These are phyloP conservation scores for Phaeoacremonium minimum DNA, from an alignment of 2,329 filamentous ascomycete species.

Conservation along the genomic window DNA sequence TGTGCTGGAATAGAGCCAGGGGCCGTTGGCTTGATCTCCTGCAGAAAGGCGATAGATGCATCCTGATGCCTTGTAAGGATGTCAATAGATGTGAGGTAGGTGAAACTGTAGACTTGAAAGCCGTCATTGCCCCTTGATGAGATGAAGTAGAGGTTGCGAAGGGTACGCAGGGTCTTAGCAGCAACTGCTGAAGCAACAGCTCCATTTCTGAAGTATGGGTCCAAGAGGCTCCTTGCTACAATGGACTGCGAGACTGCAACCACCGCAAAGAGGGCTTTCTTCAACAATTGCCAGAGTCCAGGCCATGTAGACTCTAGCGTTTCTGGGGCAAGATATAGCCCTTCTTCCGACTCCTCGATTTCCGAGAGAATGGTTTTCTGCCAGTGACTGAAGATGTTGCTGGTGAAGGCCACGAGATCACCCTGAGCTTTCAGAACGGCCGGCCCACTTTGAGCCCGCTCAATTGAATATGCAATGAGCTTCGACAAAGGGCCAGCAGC, in stretches of 20 bases:
- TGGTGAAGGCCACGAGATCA: slow-evolving; percentile 62
- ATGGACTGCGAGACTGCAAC: slow-evolving; percentile 73
- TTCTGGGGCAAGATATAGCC: slow-evolving; percentile 57
- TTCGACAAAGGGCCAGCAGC: slow-evolving; percentile 65
- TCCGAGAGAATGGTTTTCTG: slow-evolving; percentile 67
- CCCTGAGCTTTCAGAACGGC: slow-evolving; percentile 37
- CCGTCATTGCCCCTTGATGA: slow-evolving; percentile 67
- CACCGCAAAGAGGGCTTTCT: slow-evolving; percentile 70
- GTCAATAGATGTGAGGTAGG: slow-evolving; percentile 78
- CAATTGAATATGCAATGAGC: slow-evolving; percentile 60
- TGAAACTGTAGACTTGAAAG: slow-evolving; percentile 82
- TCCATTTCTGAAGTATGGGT: slow-evolving; percentile 39
- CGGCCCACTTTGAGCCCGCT: slow-evolving; percentile 33
- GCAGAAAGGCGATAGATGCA: slow-evolving; percentile 63
- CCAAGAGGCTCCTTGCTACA: slow-evolving; percentile 58
- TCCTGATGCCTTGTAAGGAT: slow-evolving; percentile 68
- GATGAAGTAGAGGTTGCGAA: slow-evolving; percentile 79
- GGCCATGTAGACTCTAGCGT: slow-evolving; percentile 65
- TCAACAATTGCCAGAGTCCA: slow-evolving; percentile 69
- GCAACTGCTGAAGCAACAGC: slow-evolving; percentile 59
- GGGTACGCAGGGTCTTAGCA: slow-evolving; percentile 64
- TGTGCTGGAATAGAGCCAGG: slow-evolving; percentile 55
- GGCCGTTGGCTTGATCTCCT: slow-evolving; percentile 46
- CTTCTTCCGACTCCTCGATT: slow-evolving; percentile 66
- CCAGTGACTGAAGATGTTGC: slow-evolving; percentile 68